Evolutionary conservation across 2,329 filamentous ascomycete species (phyloP).

Genomic region (Trichoderma atrobrunneum): DNA sequence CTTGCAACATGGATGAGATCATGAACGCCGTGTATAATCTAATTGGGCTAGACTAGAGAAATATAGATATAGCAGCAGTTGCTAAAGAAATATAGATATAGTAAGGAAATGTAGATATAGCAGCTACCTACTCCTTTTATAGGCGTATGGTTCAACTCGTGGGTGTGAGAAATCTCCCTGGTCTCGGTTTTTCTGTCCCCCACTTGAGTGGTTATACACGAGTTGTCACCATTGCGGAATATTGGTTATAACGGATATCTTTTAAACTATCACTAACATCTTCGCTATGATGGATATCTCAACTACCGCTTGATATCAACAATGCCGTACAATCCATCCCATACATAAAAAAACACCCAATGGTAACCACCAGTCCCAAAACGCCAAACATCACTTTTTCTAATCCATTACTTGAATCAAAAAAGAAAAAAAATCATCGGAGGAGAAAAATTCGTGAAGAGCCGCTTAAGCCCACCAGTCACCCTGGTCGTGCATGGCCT

Average conservation of each 20-base stretch:
- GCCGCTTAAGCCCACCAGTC: slow-evolving; percentile 68
- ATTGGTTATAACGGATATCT: neutral
- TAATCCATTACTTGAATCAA: neutral
- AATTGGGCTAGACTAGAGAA: too few relatives aligned
- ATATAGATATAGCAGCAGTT: too few relatives aligned
- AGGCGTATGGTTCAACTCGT: too few relatives aligned
- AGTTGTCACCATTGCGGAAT: neutral
- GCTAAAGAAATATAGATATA: too few relatives aligned
- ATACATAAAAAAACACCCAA: neutral
- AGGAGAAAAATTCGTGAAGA: too few relatives aligned
- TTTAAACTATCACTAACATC: neutral
- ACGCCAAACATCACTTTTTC: slow-evolving; percentile 1
- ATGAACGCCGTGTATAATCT: too few relatives aligned
- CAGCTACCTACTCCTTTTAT: too few relatives aligned
- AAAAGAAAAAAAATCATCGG: neutral
- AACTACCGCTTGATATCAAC: neutral
- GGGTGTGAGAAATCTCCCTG: too few relatives aligned
- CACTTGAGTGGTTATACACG: neutral
- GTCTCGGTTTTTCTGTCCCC: too few relatives aligned
- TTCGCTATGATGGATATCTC: neutral
- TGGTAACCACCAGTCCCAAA: neutral
- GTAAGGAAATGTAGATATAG: too few relatives aligned
- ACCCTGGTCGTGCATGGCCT: slow-evolving; percentile 93
- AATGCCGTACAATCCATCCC: neutral
- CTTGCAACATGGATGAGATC: too few relatives aligned